phyloP scores from a whole-genome alignment of 805 yeast genomes.

The Metschnikowia orientalis region DNA sequence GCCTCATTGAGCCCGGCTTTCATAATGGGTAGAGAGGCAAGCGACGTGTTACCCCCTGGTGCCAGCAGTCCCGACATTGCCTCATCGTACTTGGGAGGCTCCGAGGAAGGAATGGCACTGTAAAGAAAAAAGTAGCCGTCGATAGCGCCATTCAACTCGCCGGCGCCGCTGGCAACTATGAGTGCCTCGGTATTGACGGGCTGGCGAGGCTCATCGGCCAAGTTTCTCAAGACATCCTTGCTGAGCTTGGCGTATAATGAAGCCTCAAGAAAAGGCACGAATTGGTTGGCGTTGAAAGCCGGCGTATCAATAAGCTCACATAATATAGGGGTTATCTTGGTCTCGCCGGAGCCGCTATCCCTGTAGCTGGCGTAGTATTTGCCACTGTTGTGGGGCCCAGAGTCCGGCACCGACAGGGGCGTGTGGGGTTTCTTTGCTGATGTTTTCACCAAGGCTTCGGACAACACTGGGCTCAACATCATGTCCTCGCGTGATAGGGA shows the following conservation, averaged over 20 bases:
- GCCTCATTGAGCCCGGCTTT: conserved; percentile 62
- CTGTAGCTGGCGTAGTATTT: conserved; percentile 20
- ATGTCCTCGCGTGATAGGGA: conserved; percentile 14
- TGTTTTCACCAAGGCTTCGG: conserved; percentile 16
- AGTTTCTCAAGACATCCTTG: conserved; percentile 52
- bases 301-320: conserved; percentile 75
- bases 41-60: conserved; percentile 16
- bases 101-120: conserved; percentile 59
- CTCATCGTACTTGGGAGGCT: conserved; percentile 56
- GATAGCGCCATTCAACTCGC: conserved; percentile 70
- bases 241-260: conserved; percentile 61
- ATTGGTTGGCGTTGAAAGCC: conserved; percentile 58
- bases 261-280: conserved; percentile 73
- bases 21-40: conserved; percentile 42
- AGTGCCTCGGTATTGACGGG: conserved; percentile 64
- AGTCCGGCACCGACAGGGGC: not conserved
- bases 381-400: conserved; percentile 11
- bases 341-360: conserved; percentile 1
- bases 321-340: conserved; percentile 42
- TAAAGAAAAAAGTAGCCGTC: conserved; percentile 71
- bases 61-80: conserved; percentile 14
- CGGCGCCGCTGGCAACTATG: conserved; percentile 73
- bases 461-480: conserved; percentile 29
- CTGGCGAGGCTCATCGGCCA: conserved; percentile 58
- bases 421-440: not conserved